Evolutionary conservation across 2,329 filamentous ascomycete genomes (phyloP).

Genomic region (Xylariaceae sp.): DNA sequence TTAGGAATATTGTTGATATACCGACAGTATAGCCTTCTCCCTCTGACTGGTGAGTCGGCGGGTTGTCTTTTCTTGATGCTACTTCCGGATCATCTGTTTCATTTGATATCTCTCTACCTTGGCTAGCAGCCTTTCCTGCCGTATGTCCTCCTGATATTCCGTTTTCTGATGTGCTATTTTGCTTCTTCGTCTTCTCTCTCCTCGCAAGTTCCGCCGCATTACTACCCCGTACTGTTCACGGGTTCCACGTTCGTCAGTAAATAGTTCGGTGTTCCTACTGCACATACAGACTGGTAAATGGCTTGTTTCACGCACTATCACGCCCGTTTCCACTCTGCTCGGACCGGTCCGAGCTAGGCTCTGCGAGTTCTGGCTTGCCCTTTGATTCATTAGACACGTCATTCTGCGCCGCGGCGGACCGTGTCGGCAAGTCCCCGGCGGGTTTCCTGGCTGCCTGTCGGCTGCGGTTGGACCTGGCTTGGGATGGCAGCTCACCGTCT

Average conservation of each 20-base stretch:
- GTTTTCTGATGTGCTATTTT: neutral
- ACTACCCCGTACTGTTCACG: neutral
- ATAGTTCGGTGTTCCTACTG: neutral
- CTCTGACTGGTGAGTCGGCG: neutral
- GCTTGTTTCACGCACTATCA: constrained; percentile 10
- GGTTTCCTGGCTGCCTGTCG: constrained; percentile 6
- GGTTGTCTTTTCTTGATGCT: neutral
- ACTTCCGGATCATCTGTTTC: neutral
- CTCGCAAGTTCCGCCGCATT: neutral
- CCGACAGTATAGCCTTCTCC: constrained; percentile 10
- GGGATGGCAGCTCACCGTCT: constrained; percentile 18
- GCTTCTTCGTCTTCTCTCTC: neutral
- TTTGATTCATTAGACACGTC: constrained; percentile 19
- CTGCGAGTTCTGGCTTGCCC: constrained; percentile 9
- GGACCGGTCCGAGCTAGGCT: neutral
- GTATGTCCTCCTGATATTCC: neutral
- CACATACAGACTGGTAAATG: neutral
- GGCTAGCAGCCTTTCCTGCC: neutral
- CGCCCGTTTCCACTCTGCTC: neutral
- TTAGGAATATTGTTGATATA: constrained; percentile 16
- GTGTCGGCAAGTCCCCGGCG: constrained; percentile 4
- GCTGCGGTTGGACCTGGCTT: constrained; percentile 1
- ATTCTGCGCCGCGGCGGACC: constrained; percentile 10
- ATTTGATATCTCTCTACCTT: neutral
- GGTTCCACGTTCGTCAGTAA: neutral